Percentiles rank a stretch among this genome's conserved stretches.
phyloP scores from a whole-genome alignment of 2,329 filamentous ascomycete species.

The Fulvia fulva region DNA sequence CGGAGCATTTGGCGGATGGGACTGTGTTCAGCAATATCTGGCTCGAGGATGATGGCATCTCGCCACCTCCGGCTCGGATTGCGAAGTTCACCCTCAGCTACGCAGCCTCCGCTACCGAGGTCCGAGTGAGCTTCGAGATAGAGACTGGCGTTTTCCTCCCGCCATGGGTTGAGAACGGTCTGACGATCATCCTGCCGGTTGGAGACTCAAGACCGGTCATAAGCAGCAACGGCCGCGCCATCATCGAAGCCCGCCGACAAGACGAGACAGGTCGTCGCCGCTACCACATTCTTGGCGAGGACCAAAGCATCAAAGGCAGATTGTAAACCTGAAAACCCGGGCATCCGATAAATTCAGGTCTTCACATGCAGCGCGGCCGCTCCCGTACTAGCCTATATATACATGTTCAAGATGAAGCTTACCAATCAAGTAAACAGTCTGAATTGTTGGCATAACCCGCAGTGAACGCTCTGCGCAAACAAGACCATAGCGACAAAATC shows the following conservation, averaged over 20 bases:
- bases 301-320: neutral
- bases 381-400: too few species aligned
- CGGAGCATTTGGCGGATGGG: constrained; percentile 35
- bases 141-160: constrained; percentile 44
- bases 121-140: constrained; percentile 43
- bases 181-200: constrained; percentile 50
- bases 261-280: constrained; percentile 25
- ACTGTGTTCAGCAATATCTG: constrained; percentile 43
- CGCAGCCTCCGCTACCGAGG: constrained; percentile 41
- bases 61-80: constrained; percentile 38
- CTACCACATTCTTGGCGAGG: constrained; percentile 10
- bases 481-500: too few species aligned
- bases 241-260: constrained; percentile 17
- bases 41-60: constrained; percentile 57
- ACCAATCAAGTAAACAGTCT: too few species aligned
- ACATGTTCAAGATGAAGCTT: too few species aligned
- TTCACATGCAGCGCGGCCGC: neutral
- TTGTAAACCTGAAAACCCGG: neutral
- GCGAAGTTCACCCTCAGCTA: constrained; percentile 45
- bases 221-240: constrained; percentile 8
- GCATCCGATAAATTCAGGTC: neutral
- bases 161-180: constrained; percentile 43
- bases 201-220: constrained; percentile 46
- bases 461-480: too few species aligned
- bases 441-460: too few species aligned